phyloP scores from a whole-genome alignment of 2,329 filamentous ascomycete species.

The Talaromyces sp. region DNA sequence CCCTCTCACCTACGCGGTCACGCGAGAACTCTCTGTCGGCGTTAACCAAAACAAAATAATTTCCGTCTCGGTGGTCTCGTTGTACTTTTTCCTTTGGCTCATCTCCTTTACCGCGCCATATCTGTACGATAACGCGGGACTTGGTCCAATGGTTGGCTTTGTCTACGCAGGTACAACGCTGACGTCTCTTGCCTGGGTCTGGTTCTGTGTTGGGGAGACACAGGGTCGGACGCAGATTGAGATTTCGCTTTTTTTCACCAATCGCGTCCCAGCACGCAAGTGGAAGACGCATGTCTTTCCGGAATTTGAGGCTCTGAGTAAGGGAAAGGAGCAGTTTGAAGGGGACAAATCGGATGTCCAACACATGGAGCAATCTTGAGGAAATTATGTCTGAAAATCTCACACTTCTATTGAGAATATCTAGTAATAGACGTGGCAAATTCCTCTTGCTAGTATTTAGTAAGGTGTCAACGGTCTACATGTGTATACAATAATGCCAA shows the following conservation, averaged over 20 bases:
- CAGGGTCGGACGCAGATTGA: neutral
- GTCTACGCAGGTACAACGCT: neutral
- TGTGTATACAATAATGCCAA: no score
- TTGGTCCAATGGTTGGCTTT: neutral
- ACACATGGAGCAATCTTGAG: neutral
- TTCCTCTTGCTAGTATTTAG: neutral
- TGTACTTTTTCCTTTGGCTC: neutral
- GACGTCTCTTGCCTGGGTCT: neutral
- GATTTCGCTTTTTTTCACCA: neutral
- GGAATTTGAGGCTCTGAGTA: neutral
- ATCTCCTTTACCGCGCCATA: neutral
- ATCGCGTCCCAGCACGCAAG: neutral
- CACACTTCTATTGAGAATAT: neutral
- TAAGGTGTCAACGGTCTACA: neutral
- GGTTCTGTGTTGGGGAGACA: neutral
- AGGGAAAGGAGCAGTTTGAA: neutral
- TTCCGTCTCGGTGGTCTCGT: neutral
- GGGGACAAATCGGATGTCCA: neutral
- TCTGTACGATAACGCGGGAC: neutral
- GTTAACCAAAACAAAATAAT: neutral
- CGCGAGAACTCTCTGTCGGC: neutral
- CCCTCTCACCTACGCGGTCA: neutral
- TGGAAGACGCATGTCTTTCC: conserved; percentile 2
- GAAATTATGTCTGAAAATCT: neutral
- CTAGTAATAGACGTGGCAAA: neutral